phyloP scores from a whole-genome alignment of 2,329 filamentous ascomycete genomes.

The Plectosphaerella sp. region DNA sequence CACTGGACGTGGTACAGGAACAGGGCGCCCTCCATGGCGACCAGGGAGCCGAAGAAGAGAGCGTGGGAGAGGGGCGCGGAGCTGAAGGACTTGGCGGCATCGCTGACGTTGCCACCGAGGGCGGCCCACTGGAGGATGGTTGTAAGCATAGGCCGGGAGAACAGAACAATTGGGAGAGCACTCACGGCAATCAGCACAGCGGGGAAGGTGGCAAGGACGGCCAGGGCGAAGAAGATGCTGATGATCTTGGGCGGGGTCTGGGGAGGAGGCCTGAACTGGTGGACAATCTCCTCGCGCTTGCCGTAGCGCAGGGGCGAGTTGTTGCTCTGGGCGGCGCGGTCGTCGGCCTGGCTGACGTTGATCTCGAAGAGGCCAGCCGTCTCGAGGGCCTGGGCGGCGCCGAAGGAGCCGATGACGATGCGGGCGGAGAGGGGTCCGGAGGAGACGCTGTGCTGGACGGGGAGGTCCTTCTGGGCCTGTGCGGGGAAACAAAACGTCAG shows the following conservation, averaged over 20 bases:
- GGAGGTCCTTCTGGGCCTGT: slow-evolving; percentile 85
- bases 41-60: slow-evolving; percentile 80
- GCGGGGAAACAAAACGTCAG: not conserved
- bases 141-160: slow-evolving; percentile 14
- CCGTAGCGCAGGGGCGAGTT: slow-evolving; percentile 76
- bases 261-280: slow-evolving; percentile 80
- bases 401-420: slow-evolving; percentile 83
- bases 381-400: slow-evolving; percentile 63
- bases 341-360: slow-evolving; percentile 59
- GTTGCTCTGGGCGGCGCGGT: slow-evolving; percentile 46
- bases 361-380: slow-evolving; percentile 67
- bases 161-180: slow-evolving; percentile 10
- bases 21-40: slow-evolving; percentile 87
- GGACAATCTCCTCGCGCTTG: slow-evolving; percentile 79
- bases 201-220: slow-evolving; percentile 70
- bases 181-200: slow-evolving; percentile 66
- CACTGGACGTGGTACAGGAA: slow-evolving; percentile 90
- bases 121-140: slow-evolving; percentile 60
- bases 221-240: slow-evolving; percentile 70
- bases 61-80: slow-evolving; percentile 75
- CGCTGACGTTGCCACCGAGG: slow-evolving; percentile 78
- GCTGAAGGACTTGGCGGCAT: slow-evolving; percentile 70
- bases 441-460: slow-evolving; percentile 70
- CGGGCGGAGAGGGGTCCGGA: slow-evolving; percentile 69
- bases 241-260: slow-evolving; percentile 77